These are phyloP conservation scores for Aspergillus novoparasiticus DNA, from an alignment of 2,329 filamentous ascomycete species.

Conservation along the genomic window DNA sequence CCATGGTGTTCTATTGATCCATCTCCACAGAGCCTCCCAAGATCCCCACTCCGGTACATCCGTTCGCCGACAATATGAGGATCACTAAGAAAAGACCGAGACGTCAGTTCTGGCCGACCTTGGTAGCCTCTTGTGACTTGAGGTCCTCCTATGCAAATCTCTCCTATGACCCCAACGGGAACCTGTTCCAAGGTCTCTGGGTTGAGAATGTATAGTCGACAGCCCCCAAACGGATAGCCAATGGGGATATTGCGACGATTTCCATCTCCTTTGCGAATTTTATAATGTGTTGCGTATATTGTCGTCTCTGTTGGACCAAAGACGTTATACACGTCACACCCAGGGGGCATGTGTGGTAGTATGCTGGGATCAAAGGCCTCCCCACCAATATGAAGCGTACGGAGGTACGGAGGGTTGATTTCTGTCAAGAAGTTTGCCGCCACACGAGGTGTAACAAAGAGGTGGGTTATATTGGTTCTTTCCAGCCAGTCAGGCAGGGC, in stretches of 20 bases:
- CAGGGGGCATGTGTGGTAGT: not conserved
- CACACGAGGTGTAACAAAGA: not conserved
- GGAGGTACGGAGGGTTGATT: not conserved
- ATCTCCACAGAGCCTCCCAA: not conserved
- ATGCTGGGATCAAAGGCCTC: not conserved
- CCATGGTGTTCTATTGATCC: no score
- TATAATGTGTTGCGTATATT: not conserved
- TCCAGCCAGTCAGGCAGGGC: not conserved
- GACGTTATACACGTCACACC: not conserved
- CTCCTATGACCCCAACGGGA: not conserved
- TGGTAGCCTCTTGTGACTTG: not conserved
- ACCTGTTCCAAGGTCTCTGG: not conserved
- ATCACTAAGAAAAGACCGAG: not conserved
- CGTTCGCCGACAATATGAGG: no score
- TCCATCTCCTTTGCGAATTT: not conserved
- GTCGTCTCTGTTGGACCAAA: not conserved
- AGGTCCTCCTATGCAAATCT: not conserved
- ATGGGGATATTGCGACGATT: not conserved
- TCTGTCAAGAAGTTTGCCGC: not conserved
- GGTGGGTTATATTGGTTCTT: not conserved
- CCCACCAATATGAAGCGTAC: not conserved
- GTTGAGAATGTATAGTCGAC: not conserved
- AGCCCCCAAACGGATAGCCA: not conserved
- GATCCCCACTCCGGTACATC: not conserved
- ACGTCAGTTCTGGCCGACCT: not conserved